phyloP scores from a whole-genome alignment of 495 filamentous ascomycete genomes.

The Neurospora sp. region DNA sequence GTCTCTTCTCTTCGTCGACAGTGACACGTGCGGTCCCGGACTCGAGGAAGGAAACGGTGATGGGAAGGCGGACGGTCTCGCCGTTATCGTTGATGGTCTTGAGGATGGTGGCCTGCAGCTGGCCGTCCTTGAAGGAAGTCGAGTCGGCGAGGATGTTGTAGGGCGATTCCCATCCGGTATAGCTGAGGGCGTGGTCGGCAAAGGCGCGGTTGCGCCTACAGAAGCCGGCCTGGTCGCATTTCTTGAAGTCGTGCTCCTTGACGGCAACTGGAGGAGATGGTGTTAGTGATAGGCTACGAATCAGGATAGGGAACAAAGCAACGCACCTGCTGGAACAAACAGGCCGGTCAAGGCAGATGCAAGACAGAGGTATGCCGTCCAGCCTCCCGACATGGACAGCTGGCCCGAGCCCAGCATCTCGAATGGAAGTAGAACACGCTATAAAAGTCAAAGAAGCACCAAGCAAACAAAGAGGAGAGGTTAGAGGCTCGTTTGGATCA shows the following conservation, averaged over 20 bases:
- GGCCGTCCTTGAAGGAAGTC: conserved; percentile 66
- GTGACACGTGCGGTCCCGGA: conserved; percentile 79
- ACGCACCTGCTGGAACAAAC: conserved; percentile 40
- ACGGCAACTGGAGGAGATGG: conserved; percentile 49
- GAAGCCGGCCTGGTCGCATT: conserved; percentile 88
- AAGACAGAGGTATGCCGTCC: conserved; percentile 45
- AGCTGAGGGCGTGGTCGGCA: conserved; percentile 61
- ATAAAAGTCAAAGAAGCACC: neutral
- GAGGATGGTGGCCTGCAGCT: conserved; percentile 65
- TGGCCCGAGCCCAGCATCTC: conserved; percentile 32
- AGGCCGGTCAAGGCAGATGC: conserved; percentile 33
- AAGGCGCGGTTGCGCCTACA: conserved; percentile 87
- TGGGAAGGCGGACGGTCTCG: conserved; percentile 63
- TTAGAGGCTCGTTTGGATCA: conserved; percentile 2
- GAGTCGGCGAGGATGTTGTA: conserved; percentile 66
- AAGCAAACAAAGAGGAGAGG: conserved; percentile 2
- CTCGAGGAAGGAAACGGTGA: conserved; percentile 78
- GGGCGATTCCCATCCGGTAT: conserved; percentile 65
- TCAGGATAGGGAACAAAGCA: neutral
- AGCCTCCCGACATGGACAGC: conserved; percentile 36
- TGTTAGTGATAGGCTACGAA: conserved; percentile 8
- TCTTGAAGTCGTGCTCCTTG: conserved; percentile 95
- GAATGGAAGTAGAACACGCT: conserved; percentile 6
- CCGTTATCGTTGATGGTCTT: conserved; percentile 56
- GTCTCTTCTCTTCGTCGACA: conserved; percentile 80